Evolutionary conservation across 2,329 filamentous ascomycete species (phyloP), one percentile per base, ranked within the genome.

Genomic region (Microsporum audouinii): DNA sequence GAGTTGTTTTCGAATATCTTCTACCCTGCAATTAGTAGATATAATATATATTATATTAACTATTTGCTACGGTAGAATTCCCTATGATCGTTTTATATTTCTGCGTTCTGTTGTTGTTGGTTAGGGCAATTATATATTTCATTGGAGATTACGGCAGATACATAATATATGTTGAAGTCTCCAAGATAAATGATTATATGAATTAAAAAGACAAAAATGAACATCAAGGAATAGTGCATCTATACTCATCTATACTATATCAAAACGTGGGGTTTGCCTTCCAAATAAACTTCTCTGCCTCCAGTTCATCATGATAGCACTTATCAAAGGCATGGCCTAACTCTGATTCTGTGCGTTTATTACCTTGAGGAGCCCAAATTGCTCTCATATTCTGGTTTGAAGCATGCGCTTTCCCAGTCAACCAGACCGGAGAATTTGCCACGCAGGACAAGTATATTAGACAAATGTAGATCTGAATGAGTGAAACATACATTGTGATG

Each of bases 331-430:
- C 62, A 27, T 60, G 47, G 23, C 61, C 12, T 8, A 57, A 47
- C 33, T 53, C 29, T 7, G 29, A 23, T 36, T 29, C 49, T 36
- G 38, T 43, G 17, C 34, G 17, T n/a, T 27, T 14, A 7, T 17
- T 29, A 17, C 62, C 56, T 29, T 49, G 45, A 45, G 57, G 59
- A 5, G 45, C 1, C 57, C 62, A 63, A 47, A 65, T 17, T 4
- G 38, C 55, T 34, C 57, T 45, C 3, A 43, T 61, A 63, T 41
- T 65, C 63, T 2, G 60, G 63, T 14, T 58, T 61, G 23, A 63
- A 65, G 0, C 63, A 58, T 34, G 63, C 58, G 55, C 59, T 59
- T 45, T 65, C 61, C 61, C 60, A 63, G 43, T 63, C 63, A 57
- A 65, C 36, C 3, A 65, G 29, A 6, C 61, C 60, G 12, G 53